Base-by-base conservation (phyloP, 1,139 yeast species). In the Waltiozyma sp. region DNA sequence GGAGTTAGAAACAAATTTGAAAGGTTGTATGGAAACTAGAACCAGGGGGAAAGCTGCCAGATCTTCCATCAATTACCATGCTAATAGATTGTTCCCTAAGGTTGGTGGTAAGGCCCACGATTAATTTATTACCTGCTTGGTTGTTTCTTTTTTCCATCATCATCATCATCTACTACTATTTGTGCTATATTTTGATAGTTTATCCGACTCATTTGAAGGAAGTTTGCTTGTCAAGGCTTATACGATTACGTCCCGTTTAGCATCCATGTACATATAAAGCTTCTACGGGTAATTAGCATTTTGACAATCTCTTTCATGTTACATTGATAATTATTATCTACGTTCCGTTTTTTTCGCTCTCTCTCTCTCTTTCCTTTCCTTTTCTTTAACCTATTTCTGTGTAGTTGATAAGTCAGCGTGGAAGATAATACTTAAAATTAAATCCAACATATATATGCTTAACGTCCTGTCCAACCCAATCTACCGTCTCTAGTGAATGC, bases 11-110 rank as follows among this genome's bases (percentile, higher is more conserved):
- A 64, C 55, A 24, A 77, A 75, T 37, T 64, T 79, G 51, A 76
- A 76, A 52, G 59, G 60, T 18, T 79, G 85, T 56, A 70, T 74
- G 76, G 68, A 65, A 41, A 62, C 64, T 5, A 56, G 54, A 41
- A 65, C 70, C 23, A 63, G 64, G 54, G 68, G 70, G 57, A 70
- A 45, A 33, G 73, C 47, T 19, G 51, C 61, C 45, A 68, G 69
- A 54, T 75, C 79, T 41, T 74, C 85, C 21, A 77, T 83, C 58
- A 85, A 86, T 64, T 84, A 83, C 62, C 95, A 86, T 59, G 88
- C 95, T 31, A 73, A 82, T 26, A 75, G 96, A 64, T 71, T 87
- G 53, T 77, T 85, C 58, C 82, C 85, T 46, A 83, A 79, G 65
- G 78, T 88, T 56, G 77, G 77, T 61, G 89, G 91, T 38, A 78